Evolutionary conservation across 257 asterid genomes (phyloP), one percentile per base, ranked within the genome.

Genomic region (Fraxinus anomala): DNA sequence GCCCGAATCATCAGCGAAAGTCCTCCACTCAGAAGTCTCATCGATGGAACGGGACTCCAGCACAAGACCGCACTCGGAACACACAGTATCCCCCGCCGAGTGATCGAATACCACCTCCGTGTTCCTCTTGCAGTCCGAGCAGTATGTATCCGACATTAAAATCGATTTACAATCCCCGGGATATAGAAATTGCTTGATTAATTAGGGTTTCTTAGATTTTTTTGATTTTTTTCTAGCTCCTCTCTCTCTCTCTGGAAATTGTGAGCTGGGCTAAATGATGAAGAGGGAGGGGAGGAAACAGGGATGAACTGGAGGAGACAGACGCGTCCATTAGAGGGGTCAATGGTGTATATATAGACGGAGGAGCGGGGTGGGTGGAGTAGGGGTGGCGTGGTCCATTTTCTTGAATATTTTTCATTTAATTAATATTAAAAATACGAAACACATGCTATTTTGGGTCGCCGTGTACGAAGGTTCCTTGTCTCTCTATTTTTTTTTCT

Each of bases 51-150:
- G 90, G 30, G 97, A 89, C 74, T 94, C 99, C 82, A 94, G 84
- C 12, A 94, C 97, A 26, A 92, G 93, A 14, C 97, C 99, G 80
- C 99, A 94, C 89, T 94, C 99, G 4, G 97, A 92, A 88, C 99
- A 94, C 17, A 94, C 99, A 75, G 97, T 90, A 85, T 94, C 99
- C 24, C 99, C 99, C 1, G 97, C 97, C 19, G 99, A 85, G 80
- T 89, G 97, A 82, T 92, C 99, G 76, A 78, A 80, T 61, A 94
- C 99, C 68, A 94, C 97, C 90, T 91, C 99, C 26, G 99, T 92
- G 86, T 89, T 91, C 80, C 82, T 83, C 89, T 90, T 94, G 95
- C 99, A 94, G 77, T 94, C 99, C 56, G 97, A 30, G 44, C 99
- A 92, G 77, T 88, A 94, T 0, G 85, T 31, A 19, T 94, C 97